Evolutionary conservation across 2,329 filamentous ascomycete genomes (phyloP), one percentile per base, ranked within the genome.

Genomic region (Tolypocladium nubicola): DNA sequence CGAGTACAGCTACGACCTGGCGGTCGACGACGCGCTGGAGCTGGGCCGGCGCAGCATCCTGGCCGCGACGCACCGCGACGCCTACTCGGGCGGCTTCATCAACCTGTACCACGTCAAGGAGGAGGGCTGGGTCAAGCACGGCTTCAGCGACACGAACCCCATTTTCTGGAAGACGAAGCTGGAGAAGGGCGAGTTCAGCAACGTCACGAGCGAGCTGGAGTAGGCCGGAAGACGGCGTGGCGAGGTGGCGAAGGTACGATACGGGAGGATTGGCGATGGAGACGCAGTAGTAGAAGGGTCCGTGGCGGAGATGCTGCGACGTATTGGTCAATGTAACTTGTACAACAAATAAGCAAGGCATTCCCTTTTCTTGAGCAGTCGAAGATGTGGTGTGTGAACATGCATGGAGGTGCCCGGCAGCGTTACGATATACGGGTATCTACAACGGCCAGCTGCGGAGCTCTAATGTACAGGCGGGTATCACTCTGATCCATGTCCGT

Each of bases 141-240:
- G 94, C 61, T 99, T 99, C 82, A 91, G 80, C 70, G 94, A 99
- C 75, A 97, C 93, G 66, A 97, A 97, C 80, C 93, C 93, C 50
- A 96, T 97, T 71, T 99, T 99, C 87, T 99, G 94, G 94, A 88
- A 96, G 81, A 97, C 92, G 54, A 99, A 99, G 85, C 77, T 99
- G 69, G 88, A 96, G 74, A 96, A 96, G 84, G 92, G 92, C 74
- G 94, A 99, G 79, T 99, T 99, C 75, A 93, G 88, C 62, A 97
- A 97, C 72, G 92, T 97, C 56, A 95, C 90, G 58, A 89, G 88
- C 67, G 78, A 86, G 68, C 72, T 95, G 70, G 81, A 82, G 53
- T 64, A 63, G 40, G 35, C 23, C 3, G 0, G 7, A 49, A 49
- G 45, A 33, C 26, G 26, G 14, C 7, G 23, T n/a, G 23, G 23